Conservation (phyloP, 2,329 filamentous ascomycete genomes). For the Ramichloridium luteum region DNA sequence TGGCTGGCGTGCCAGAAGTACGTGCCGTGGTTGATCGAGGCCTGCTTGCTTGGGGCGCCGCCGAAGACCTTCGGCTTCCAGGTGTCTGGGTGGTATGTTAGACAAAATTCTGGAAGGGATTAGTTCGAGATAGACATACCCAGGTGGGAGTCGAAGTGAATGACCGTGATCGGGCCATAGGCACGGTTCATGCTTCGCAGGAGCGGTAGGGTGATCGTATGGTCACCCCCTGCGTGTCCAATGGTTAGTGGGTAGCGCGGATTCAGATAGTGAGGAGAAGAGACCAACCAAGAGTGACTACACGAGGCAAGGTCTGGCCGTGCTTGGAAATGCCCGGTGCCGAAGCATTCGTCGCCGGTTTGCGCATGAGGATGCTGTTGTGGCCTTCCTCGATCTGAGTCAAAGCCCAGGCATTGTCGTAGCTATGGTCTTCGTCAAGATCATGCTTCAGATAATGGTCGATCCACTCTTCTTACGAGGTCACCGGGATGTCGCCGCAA, state of each 20-base stretch:
- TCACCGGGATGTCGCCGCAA: constrained; percentile 72
- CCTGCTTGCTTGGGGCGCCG: constrained; percentile 62
- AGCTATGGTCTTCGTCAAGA: constrained; percentile 46
- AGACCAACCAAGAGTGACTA: constrained; percentile 72
- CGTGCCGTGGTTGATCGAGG: constrained; percentile 70
- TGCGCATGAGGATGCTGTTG: constrained; percentile 58
- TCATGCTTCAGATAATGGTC: not conserved
- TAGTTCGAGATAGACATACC: constrained; percentile 15
- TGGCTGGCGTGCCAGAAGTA: constrained; percentile 76
- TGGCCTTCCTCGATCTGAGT: constrained; percentile 80
- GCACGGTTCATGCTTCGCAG: constrained; percentile 48
- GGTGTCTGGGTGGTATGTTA: constrained; percentile 34
- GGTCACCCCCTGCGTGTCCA: too few relatives aligned
- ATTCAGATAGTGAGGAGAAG: too few relatives aligned
- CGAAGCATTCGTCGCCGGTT: constrained; percentile 55
- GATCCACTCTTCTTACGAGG: constrained; percentile 59
- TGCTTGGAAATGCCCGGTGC: constrained; percentile 56
- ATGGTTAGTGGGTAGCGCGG: too few relatives aligned
- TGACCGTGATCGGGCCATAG: constrained; percentile 55
- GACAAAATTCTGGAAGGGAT: too few relatives aligned
- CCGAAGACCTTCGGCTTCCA: constrained; percentile 82
- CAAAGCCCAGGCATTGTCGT: constrained; percentile 71
- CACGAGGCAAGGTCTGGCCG: constrained; percentile 62
- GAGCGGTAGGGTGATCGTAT: constrained; percentile 50
- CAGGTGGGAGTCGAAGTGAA: constrained; percentile 52